Base-by-base conservation (phyloP, 2,329 filamentous ascomycete genomes). In the Teratosphaeria gauchensis region DNA sequence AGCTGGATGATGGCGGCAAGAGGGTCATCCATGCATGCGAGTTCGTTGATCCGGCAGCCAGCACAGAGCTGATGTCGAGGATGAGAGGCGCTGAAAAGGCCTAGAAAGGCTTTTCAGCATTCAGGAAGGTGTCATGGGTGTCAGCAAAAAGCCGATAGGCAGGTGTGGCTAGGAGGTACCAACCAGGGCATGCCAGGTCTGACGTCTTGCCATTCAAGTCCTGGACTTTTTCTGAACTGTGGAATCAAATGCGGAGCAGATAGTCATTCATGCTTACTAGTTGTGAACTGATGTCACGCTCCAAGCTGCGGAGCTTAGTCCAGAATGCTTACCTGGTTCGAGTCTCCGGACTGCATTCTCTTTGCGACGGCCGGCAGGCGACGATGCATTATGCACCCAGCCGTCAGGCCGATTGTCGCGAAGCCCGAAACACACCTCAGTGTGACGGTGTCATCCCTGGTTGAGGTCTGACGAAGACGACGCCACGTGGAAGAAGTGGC, bases 21-120 rank as follows among this genome's bases (percentile, higher is more conserved):
- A 69, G 62, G 59, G 62, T 73, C 1, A 61, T 42, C 28, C 66
- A 56, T 53, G 65, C 63, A 56, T 63, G 61, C 8, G 71, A 74
- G 60, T 71, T 73, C 57, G 56, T 74, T 38, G 72, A 74, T 62
- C 63, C 59, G 19, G 60, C 58, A 46, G 71, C 71, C 19, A 59
- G 48, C 53, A 56, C 55, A 19, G 61, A 62, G 31, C 53, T 64
- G 1, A 53, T 31, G 28, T 31, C 52, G 24, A 35, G 14, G 19
- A 53, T 31, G 12, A 31, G 24, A 53, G 32, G 52, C 31, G n/a
- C 21, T 21, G 5, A 19, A n/a, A 21, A n/a, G 42, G 42, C 42
- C 6, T 52, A 52, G 19, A 19, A 16, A 52, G 51, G 35, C 14
- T 14, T 35, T 35, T 14, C 33, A 35, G 33, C 33, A 14, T 28